Conservation (phyloP, 306 rosid species). For the Comarum palustre region DNA sequence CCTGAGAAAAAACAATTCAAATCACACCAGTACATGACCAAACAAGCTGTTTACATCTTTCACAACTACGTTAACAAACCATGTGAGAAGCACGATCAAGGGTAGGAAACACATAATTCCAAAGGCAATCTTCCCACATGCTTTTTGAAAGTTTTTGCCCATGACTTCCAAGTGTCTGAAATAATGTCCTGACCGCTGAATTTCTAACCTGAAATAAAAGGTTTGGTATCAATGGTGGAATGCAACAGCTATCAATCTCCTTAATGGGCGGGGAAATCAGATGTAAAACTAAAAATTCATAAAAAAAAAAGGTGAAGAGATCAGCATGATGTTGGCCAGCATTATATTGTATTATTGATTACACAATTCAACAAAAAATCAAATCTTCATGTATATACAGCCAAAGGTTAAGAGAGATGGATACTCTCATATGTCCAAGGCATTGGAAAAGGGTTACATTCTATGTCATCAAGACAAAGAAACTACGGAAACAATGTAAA, state of each 20-base stretch:
- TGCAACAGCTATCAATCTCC: conserved; percentile 1
- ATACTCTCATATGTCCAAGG: background rate
- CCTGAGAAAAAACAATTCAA: conserved; percentile 47
- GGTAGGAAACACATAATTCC: conserved; percentile 90
- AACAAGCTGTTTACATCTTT: conserved; percentile 19
- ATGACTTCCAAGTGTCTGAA: conserved; percentile 85
- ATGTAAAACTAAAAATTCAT: background rate
- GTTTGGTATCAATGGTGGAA: background rate
- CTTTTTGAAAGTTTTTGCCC: conserved; percentile 86
- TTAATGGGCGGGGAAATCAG: background rate
- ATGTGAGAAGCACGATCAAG: conserved; percentile 86
- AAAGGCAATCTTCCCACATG: conserved; percentile 97
- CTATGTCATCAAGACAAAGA: background rate
- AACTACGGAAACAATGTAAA: background rate
- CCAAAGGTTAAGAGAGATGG: background rate
- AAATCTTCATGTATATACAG: background rate
- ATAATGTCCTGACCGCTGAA: conserved; percentile 91
- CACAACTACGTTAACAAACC: conserved; percentile 53
- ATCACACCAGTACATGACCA: conserved; percentile 19
- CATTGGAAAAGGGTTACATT: background rate
- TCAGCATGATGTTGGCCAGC: background rate
- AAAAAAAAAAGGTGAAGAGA: background rate
- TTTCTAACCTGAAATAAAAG: conserved; percentile 72
- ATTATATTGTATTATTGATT: background rate
- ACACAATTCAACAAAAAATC: background rate